A percentile compares a stretch with the other conserved stretches of the same genome.
Evolutionary conservation across 1,139 yeast genomes (phyloP).

Genomic region (Blastobotrys persicus): DNA sequence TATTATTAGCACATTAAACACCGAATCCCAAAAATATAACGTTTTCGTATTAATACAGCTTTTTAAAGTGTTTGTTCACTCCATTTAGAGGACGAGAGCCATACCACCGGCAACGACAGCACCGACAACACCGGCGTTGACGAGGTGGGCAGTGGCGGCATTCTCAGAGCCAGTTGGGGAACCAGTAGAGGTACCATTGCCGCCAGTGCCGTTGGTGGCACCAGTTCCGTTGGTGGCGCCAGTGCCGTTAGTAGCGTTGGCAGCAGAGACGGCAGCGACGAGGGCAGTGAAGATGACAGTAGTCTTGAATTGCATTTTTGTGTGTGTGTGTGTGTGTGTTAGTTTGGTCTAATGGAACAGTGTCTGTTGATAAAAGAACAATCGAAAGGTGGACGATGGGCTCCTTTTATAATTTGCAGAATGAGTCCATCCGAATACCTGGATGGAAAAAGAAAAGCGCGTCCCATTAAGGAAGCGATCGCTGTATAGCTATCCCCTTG

Average conservation of each 20-base stretch:
- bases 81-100: constrained; percentile 58
- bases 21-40: constrained; percentile 8
- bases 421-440: no score
- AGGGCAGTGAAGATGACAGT: constrained; percentile 47
- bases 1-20: constrained; percentile 5
- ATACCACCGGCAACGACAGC: constrained; percentile 75
- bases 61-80: constrained; percentile 7
- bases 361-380: constrained; percentile 16
- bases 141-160: constrained; percentile 53
- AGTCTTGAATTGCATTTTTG: constrained; percentile 59
- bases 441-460: no score
- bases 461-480: no score
- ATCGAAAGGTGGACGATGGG: constrained; percentile 10
- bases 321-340: not conserved
- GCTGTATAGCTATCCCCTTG: no score
- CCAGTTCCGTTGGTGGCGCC: constrained; percentile 31
- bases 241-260: constrained; percentile 23
- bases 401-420: constrained; percentile 17
- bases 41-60: constrained; percentile 10
- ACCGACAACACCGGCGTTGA: constrained; percentile 64
- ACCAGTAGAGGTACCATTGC: constrained; percentile 35
- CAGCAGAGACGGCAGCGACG: constrained; percentile 51
- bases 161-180: constrained; percentile 44
- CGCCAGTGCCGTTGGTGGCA: constrained; percentile 35
- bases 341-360: no score